Base-by-base conservation (phyloP, 805 yeast genomes). In the Cyberlindnera sargentensis region DNA sequence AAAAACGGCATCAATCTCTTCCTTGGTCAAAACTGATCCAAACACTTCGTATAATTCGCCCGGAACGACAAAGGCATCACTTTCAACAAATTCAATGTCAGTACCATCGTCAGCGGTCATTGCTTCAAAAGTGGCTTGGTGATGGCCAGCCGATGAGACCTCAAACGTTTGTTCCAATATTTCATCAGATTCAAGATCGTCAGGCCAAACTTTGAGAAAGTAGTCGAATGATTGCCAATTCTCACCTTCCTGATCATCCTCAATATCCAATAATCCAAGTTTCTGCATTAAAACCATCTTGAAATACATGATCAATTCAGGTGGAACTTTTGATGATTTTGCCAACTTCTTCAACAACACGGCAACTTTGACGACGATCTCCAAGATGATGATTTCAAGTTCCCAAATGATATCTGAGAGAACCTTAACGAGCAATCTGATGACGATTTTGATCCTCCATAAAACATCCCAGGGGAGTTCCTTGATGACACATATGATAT, bases 401-500 rank as follows among this genome's bases (percentile, higher is more conserved):
- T 51, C 53, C 56, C 56, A 54, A 15, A 56, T 28, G 15, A 51
- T 40, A 39, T 46, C 50, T 7, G 49, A 42, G 3, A 55, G 25
- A 8, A 55, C 38, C 11, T 46, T 40, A 9, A 55, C 29, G 10
- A 55, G 27, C 39, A 56, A 49, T 26, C 47, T 37, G 20, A 53
- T 36, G 6, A 50, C 36, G 2, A 47, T 36, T 36, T 53, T 53
- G 15, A 52, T 35, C 31, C 53, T 49, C 51, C 53, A 43, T 6
- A 51, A 34, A 4, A 49, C 38, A 24, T 56, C 55, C 26, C 25
- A 47, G 2, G 60, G 58, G 5, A 54, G 40, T 4, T 46, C 43
- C 28, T 41, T 52, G 10, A 54, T 48, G 24, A 46, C 30, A 25
- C 31, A 44, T 11, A 25, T 37, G 24, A 56, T 51, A 27, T 45